Evolutionary conservation across 208 protist genomes (phyloP).

Genomic region (Herpetomonas samuelpessoai): DNA sequence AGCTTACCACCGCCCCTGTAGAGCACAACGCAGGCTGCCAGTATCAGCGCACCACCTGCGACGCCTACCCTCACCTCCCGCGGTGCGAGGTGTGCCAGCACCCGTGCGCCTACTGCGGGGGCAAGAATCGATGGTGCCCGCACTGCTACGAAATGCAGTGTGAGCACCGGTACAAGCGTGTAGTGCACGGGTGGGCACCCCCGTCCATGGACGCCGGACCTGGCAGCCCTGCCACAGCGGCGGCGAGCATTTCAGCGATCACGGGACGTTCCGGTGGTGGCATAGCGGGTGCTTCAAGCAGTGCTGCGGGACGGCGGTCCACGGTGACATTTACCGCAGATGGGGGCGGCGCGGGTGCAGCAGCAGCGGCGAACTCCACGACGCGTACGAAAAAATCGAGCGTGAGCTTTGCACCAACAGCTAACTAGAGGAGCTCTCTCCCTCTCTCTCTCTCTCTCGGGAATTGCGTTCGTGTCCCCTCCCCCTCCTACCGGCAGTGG

Average conservation of each 20-base stretch:
- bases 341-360: neutral
- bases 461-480: too few species aligned
- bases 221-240: constrained; percentile 3
- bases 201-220: constrained; percentile 2
- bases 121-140: constrained; percentile 80
- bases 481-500: too few species aligned
- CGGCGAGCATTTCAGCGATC: neutral
- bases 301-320: constrained; percentile 7
- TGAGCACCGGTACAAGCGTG: constrained; percentile 63
- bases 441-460: too few species aligned
- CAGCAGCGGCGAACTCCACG: neutral
- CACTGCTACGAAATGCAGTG: constrained; percentile 88
- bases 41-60: constrained; percentile 82
- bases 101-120: constrained; percentile 71
- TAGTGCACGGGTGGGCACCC: constrained; percentile 59
- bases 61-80: constrained; percentile 75
- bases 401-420: neutral
- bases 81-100: constrained; percentile 65
- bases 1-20: constrained; percentile 36
- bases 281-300: constrained; percentile 2
- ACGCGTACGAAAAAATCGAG: neutral
- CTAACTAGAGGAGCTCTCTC: too few species aligned
- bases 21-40: constrained; percentile 68
- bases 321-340: neutral
- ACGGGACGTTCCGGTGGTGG: neutral